Evolutionary conservation across 2,329 filamentous ascomycete genomes (phyloP), one percentile per base, ranked within the genome.

Genomic region (Dichotomopilus funicola): DNA sequence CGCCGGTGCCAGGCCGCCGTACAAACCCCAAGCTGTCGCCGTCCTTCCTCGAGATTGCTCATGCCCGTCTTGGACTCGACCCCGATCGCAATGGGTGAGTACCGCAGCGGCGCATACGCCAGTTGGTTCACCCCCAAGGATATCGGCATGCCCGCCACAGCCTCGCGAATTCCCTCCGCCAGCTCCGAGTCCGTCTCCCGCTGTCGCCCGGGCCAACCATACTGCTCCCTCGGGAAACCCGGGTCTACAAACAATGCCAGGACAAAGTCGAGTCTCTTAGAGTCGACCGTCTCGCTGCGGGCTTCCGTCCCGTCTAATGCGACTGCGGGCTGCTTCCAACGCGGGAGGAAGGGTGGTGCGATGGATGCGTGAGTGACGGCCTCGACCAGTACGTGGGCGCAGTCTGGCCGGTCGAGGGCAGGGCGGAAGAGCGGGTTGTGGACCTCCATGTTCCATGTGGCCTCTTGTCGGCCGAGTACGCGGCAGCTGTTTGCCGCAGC

Each of bases 151-250:
- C 44, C 36, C 44, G 33, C 33, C 46, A 49, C 34, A 35, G 46
- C 46, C 46, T 8, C n/a, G 34, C 46, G 46, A 13, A 49, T 49
- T 33, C 34, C 46, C 33, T 49, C 46, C 46, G 34, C 35, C 48
- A 43, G 37, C 49, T 10, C 36, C 27, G 27, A 10, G 49, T 51
- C 38, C 12, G 38, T 42, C 49, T 51, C 49, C 38, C 49, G 37
- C 38, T 49, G 36, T 12, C 47, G 47, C 47, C 35, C 47, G 34
- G 47, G 47, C 36, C 47, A 49, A 33, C 47, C 47, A 12, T 49
- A 37, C 47, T 40, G 36, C 36, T 49, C 47, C 34, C n/a, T 35
- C 36, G 47, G 47, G 12, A 38, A 38, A 35, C 35, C 47, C 47
- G 36, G 37, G 37, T 40, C 37, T 9, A 40, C 37, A 40, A 40